Base-by-base conservation (phyloP, 805 yeast genomes). In the Ogataea naganishii region DNA sequence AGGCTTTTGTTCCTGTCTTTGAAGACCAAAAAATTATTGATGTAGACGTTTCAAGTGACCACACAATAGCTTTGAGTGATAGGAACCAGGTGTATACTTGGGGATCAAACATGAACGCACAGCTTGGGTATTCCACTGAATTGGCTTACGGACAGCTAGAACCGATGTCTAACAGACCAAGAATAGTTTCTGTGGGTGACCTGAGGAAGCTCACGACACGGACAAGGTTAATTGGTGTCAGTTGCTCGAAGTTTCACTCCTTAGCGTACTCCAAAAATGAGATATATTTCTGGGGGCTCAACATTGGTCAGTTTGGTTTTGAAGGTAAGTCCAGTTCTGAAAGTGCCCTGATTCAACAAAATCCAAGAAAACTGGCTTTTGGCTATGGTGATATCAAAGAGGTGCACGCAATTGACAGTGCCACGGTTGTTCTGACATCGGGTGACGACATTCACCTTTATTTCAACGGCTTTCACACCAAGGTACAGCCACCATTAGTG, bases 291-390 rank as follows among this genome's bases (percentile, higher is more conserved):
- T 84, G 95, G 94, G 95, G 95, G 3, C 54, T 78, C 21, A 81
- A 84, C 46, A 56, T 73, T 20, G 95, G 95, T 0, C 95, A 84
- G 49, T 72, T 84, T 76, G 89, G 89, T 3, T 58, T 69, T 29
- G 42, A 59, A 5, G 34, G 56, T 12, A 34, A 23, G 7, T 30
- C 55, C 2, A 49, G 56, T 8, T 53, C 37, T 3, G 31, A 35
- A 1, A 31, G 37, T 4, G 73, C 75, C 1, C 40, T 51, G 1
- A 40, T 61, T 13, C 66, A 64, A 38, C 13, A 38, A 4, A 35
- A 40, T 13, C 76, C 72, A 20, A 62, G 53, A 36, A 51, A 44
- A 32, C 48, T 64, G 14, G 58, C 53, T 18, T 65, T 73, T 24
- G 48, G 56, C 19, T 71, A 66, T 42, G 73, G 60, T 23, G 32